A percentile compares a stretch with the other conserved stretches of the same genome.
Conservation (phyloP, 495 filamentous ascomycete species). For the Glonium stellatum region DNA sequence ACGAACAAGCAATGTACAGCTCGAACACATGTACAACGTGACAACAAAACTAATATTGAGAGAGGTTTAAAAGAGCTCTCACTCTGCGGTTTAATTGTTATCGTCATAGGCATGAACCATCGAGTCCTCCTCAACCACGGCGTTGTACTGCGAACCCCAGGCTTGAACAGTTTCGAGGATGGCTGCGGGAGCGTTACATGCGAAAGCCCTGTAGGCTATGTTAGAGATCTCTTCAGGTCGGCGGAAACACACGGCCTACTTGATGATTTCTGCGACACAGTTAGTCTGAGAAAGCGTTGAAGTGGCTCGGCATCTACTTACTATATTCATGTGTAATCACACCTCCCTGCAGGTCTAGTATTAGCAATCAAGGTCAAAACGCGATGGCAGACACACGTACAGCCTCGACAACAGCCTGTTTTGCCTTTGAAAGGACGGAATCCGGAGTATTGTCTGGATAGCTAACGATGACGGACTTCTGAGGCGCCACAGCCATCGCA, state of each 20-base stretch:
- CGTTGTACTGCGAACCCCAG: constrained; percentile 55
- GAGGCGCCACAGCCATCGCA: constrained; percentile 48
- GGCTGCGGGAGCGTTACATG: constrained; percentile 60
- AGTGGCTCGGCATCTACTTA: constrained; percentile 31
- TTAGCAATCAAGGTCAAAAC: background rate
- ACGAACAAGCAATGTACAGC: no score
- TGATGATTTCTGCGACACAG: constrained; percentile 43
- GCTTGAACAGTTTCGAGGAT: constrained; percentile 63
- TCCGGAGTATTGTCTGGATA: constrained; percentile 69
- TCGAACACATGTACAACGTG: no score
- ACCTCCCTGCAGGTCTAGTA: constrained; percentile 34
- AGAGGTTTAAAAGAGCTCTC: no score
- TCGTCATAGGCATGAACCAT: no score
- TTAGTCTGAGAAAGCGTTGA: constrained; percentile 17
- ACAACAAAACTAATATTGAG: no score
- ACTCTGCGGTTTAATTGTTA: no score
- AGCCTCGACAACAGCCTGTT: constrained; percentile 58
- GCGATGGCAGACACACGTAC: constrained; percentile 41
- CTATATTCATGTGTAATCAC: constrained; percentile 50
- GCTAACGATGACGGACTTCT: constrained; percentile 70
- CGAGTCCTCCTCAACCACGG: constrained; percentile 70
- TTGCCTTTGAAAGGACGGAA: constrained; percentile 60
- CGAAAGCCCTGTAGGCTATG: constrained; percentile 49
- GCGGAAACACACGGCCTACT: constrained; percentile 10
- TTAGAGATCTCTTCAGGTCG: background rate